phyloP scores from a whole-genome alignment of 257 asterid genomes.

The Paraleonurus japonicus region DNA sequence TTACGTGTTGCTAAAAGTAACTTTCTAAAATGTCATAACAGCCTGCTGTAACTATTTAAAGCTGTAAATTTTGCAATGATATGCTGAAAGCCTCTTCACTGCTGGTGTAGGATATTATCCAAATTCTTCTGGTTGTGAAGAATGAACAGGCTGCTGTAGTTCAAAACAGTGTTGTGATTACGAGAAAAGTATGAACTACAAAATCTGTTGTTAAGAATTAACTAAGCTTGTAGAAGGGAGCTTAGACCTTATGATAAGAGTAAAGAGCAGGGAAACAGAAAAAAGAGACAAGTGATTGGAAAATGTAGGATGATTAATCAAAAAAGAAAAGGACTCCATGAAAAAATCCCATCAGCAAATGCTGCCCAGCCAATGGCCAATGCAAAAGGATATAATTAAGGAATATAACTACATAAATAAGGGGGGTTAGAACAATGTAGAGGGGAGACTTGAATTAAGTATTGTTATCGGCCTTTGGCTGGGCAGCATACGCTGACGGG shows the following conservation, averaged over 20 bases:
- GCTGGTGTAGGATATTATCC: background rate
- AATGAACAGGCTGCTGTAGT: constrained; percentile 5
- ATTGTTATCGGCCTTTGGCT: background rate
- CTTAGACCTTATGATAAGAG: too few relatives aligned
- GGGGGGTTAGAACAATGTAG: too few relatives aligned
- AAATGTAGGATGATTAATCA: too few relatives aligned
- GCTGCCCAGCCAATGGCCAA: too few relatives aligned
- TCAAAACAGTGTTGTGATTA: background rate
- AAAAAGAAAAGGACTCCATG: too few relatives aligned
- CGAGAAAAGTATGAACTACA: background rate
- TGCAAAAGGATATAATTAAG: too few relatives aligned
- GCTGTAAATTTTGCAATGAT: background rate
- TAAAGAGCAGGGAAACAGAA: too few relatives aligned
- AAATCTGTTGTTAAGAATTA: background rate
- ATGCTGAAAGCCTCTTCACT: constrained; percentile 1
- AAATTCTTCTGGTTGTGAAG: constrained; percentile 9
- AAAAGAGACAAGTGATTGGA: too few relatives aligned
- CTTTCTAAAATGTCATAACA: background rate
- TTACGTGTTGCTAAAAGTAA: background rate
- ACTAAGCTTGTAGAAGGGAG: background rate
- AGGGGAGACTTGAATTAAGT: background rate
- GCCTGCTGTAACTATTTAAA: background rate
- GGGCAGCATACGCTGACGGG: too few relatives aligned
- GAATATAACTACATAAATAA: too few relatives aligned
- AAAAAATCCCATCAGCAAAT: too few relatives aligned